Evolutionary conservation across 2,329 filamentous ascomycete genomes (phyloP), one percentile per base, ranked within the genome.

Genomic region (Purpureocillium lavendulum): DNA sequence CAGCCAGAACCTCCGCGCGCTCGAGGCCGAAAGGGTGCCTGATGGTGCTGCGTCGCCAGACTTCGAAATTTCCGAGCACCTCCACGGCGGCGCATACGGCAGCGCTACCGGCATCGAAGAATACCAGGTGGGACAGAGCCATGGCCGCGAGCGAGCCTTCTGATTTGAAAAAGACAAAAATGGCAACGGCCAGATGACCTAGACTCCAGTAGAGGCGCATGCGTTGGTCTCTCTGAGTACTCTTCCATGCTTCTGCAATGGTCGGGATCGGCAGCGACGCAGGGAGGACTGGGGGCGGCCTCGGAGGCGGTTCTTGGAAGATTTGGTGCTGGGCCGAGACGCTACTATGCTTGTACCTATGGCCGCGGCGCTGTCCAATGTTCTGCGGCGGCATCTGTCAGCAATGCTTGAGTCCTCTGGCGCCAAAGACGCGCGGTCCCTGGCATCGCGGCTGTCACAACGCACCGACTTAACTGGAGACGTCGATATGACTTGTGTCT

Each of bases 291-390:
- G 95, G 77, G 4, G 92, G 90, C 1, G 89, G 84, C 39, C 89
- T 77, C 4, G 79, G 84, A 0, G 88, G 82, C 7, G 92, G 92
- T 59, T 96, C 88, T 51, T 94, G 86, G 62, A 97, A 95, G 61
- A 97, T 94, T 61, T 96, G 89, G 59, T 97, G 89, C 52, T 82
- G 78, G 7, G 78, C 67, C 15, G 87, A 94, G 41, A 98, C 84
- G 58, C 87, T 94, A 59, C 86, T 94, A 67, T 97, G 90, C 59
- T 96, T 95, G 73, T 98, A 98, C 60, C 92, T 88, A 68, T 98
- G 92, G 46, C 92, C 92, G 45, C 90, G 83, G 49, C 92, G 80
- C 62, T 95, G 87, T 47, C 89, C 89, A 47, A 96, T 79, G 51
- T 87, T 90, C 82, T 94, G 39, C 37, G 18, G 24, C 30, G 18